A percentile compares a stretch with the other conserved stretches of the same genome.
These are phyloP conservation scores for Ramularia collo-cygni DNA, from an alignment of 2,329 filamentous ascomycete species.

Conservation along the genomic window DNA sequence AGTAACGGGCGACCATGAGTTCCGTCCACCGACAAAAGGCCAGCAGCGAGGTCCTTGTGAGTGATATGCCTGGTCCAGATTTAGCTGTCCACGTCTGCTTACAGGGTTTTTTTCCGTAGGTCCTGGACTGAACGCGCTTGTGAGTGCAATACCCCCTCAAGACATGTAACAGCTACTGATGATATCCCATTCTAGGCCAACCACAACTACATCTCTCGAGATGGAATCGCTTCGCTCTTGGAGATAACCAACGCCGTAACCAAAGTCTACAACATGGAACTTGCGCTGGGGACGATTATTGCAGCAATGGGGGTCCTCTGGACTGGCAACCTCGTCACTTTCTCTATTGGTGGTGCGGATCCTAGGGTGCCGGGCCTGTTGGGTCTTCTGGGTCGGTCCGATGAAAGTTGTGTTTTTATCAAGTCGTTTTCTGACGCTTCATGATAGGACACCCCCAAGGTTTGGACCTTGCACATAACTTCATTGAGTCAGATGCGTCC, in stretches of 20 bases:
- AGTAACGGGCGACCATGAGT: conserved; percentile 5
- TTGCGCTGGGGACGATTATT: conserved; percentile 26
- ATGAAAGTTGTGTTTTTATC: conserved; percentile 19
- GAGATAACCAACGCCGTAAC: conserved; percentile 12
- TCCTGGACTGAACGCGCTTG: background rate
- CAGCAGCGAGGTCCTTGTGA: conserved; percentile 6
- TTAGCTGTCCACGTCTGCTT: too few relatives aligned
- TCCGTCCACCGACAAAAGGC: conserved; percentile 2
- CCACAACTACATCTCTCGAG: conserved; percentile 16
- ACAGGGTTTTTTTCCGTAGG: too few relatives aligned
- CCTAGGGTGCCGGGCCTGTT: conserved; percentile 33
- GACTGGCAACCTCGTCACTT: conserved; percentile 34
- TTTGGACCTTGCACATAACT: conserved; percentile 48
- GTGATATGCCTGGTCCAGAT: too few relatives aligned
- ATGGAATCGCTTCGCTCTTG: conserved; percentile 16
- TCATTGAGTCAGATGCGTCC: conserved; percentile 49
- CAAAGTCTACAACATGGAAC: conserved; percentile 24
- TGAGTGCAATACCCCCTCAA: too few relatives aligned
- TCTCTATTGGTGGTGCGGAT: conserved; percentile 24
- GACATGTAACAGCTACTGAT: too few relatives aligned
- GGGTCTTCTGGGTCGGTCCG: conserved; percentile 20
- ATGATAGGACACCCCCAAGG: conserved; percentile 20
- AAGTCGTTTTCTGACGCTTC: conserved; percentile 1
- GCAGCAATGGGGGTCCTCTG: conserved; percentile 28
- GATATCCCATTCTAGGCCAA: conserved; percentile 8